phyloP scores from a whole-genome alignment of 352 stramenopile genomes.

The Globisporangium splendens region DNA sequence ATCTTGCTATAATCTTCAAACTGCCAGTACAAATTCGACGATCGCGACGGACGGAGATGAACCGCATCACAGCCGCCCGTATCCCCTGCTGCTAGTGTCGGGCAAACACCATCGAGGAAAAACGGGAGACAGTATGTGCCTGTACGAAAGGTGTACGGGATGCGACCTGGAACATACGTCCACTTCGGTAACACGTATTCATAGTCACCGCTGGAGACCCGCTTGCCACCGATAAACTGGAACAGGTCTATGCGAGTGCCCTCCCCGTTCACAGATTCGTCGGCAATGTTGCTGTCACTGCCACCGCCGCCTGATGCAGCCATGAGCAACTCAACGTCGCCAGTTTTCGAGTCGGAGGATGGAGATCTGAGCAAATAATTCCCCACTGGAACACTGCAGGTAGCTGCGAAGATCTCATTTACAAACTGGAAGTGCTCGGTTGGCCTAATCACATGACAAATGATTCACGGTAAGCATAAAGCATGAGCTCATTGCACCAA shows the following conservation, averaged over 20 bases:
- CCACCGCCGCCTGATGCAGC: slow-evolving; percentile 9
- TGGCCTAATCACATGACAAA: slow-evolving; percentile 17
- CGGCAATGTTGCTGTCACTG: neutral
- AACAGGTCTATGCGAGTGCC: slow-evolving; percentile 4
- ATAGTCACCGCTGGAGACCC: neutral
- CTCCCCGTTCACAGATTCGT: neutral
- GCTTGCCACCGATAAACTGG: slow-evolving; percentile 1
- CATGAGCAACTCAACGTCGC: slow-evolving; percentile 24
- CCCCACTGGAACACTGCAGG: slow-evolving; percentile 28
- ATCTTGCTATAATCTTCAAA: slow-evolving; percentile 43
- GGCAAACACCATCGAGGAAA: slow-evolving; percentile 41
- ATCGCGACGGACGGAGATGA: slow-evolving; percentile 28
- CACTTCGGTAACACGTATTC: slow-evolving; percentile 39
- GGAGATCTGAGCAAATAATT: slow-evolving; percentile 35
- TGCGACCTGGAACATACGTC: slow-evolving; percentile 32
- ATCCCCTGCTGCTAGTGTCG: slow-evolving; percentile 22
- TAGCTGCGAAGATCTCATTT: slow-evolving; percentile 22
- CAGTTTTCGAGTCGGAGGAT: slow-evolving; percentile 3
- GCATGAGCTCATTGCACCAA: neutral
- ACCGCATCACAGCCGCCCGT: slow-evolving; percentile 26
- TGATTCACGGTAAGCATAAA: neutral
- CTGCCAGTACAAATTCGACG: slow-evolving; percentile 19
- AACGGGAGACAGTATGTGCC: slow-evolving; percentile 53
- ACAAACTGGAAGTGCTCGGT: slow-evolving; percentile 35
- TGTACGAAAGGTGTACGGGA: slow-evolving; percentile 58